Base-by-base conservation (phyloP, 2,329 filamentous ascomycete species). In the Coniochaeta pulveracea region DNA sequence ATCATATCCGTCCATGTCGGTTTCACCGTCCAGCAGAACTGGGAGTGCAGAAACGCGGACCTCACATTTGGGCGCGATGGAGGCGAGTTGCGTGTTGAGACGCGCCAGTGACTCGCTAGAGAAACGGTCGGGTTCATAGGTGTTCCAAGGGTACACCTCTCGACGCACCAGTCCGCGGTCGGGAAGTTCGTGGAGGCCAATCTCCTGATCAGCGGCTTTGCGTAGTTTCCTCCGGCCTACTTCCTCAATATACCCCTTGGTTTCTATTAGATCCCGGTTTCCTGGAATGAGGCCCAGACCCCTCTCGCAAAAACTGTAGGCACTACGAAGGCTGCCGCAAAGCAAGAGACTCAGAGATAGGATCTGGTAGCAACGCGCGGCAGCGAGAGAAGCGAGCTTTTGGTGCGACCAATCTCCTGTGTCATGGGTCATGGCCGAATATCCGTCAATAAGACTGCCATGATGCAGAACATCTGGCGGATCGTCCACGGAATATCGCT, bases 31-130 rank as follows among this genome's bases (percentile, higher is more conserved):
- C 9, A 77, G 61, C 16, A 96, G 59, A 1, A 83, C 63, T 1
- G 89, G 91, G 4, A 98, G 60, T 19, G 79, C 70, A 0, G 85
- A 76, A 3, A 80, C 78, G 37, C 75, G 72, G 19, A 93, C 82
- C 41, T 84, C 82, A 39, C 89, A 83, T 48, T 85, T 89, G 1
- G 85, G 81, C 1, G 86, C 85, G 35, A 85, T 76, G 3, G 60
- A 55, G 17, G 64, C 58, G 43, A 95, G 66, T 43, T 80, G 65
- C 15, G 62, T 55, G 49, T 96, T 96, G 27, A 96, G 61, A 33
- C 79, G 67, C 0, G 67, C 56, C 16, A 96, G 60, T 2, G 80
- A 80, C 44, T 80, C 75, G 22, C 71, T 58, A 4, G 79, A 74
- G 47, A 80, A 80, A 15, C 82, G 73, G 47, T 88, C 76, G 4